Conservation (phyloP, 176 grass and related monocot genomes). For the Lolium rigidum region DNA sequence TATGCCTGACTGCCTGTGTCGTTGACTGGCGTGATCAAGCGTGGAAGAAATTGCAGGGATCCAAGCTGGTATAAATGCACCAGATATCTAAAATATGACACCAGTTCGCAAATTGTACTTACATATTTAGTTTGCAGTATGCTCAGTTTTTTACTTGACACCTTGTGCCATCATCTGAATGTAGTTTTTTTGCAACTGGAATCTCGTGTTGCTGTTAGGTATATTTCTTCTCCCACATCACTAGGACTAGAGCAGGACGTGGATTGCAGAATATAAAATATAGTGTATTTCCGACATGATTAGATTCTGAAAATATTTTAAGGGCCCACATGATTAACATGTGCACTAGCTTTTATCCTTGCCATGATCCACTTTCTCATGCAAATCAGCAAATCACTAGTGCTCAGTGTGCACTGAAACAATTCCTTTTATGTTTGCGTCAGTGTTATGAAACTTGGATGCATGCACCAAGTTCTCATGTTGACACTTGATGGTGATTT, state of each 20-base stretch:
- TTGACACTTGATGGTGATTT: neutral
- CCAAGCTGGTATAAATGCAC: neutral
- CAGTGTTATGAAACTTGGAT: neutral
- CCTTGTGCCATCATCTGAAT: conserved; percentile 31
- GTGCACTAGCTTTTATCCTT: conserved; percentile 36
- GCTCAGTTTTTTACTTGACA: neutral
- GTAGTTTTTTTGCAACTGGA: neutral
- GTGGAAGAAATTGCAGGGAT: conserved; percentile 24
- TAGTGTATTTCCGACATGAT: conserved; percentile 17
- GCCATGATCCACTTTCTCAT: conserved; percentile 28
- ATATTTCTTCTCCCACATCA: conserved; percentile 13
- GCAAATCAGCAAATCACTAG: neutral
- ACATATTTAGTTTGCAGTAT: neutral
- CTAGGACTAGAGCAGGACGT: conserved; percentile 26
- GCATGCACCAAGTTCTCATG: neutral
- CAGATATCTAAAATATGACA: conserved; percentile 1
- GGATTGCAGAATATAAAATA: conserved; percentile 27
- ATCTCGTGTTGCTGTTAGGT: conserved; percentile 1
- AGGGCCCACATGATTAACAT: conserved; percentile 36
- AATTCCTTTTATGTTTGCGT: conserved; percentile 8
- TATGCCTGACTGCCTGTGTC: conserved; percentile 5
- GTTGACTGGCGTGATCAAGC: neutral
- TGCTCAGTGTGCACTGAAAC: conserved; percentile 28
- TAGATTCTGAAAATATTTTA: conserved; percentile 37
- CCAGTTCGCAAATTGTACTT: neutral